These are phyloP conservation scores for Agrostemma githago DNA, from an alignment of 148 eudicot species.

Conservation along the genomic window DNA sequence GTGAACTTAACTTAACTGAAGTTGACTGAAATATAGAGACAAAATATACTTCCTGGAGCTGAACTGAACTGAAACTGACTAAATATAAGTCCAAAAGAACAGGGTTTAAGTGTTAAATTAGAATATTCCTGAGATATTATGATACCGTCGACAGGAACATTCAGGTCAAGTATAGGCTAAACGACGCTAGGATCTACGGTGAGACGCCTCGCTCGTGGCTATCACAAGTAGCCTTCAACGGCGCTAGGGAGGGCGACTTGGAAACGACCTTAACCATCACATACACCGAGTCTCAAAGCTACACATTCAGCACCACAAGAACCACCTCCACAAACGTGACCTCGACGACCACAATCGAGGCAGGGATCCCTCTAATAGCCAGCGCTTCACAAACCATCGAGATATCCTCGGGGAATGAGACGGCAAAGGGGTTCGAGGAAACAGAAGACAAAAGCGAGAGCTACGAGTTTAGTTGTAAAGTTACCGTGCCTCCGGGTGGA, in stretches of 20 bases:
- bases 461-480: not conserved
- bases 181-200: slow-evolving; percentile 3
- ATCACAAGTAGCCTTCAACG: slow-evolving; percentile 14
- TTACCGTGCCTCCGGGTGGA: not conserved
- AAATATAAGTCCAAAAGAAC: too few relatives aligned
- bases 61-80: too few relatives aligned
- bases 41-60: too few relatives aligned
- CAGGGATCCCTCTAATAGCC: not conserved
- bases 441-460: slow-evolving; percentile 1
- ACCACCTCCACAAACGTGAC: not conserved
- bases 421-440: not conserved
- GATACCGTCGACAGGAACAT: not conserved
- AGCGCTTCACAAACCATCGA: not conserved
- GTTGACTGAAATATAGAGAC: too few relatives aligned
- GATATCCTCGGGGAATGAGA: not conserved
- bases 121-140: too few relatives aligned
- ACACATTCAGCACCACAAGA: not conserved
- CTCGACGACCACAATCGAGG: not conserved
- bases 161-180: not conserved
- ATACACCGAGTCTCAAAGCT: not conserved
- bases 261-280: not conserved
- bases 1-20: too few relatives aligned
- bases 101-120: too few relatives aligned
- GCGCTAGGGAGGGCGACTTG: not conserved
- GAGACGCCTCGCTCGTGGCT: slow-evolving; percentile 12